phyloP scores from a whole-genome alignment of 495 filamentous ascomycete species.

The Neurospora africana region DNA sequence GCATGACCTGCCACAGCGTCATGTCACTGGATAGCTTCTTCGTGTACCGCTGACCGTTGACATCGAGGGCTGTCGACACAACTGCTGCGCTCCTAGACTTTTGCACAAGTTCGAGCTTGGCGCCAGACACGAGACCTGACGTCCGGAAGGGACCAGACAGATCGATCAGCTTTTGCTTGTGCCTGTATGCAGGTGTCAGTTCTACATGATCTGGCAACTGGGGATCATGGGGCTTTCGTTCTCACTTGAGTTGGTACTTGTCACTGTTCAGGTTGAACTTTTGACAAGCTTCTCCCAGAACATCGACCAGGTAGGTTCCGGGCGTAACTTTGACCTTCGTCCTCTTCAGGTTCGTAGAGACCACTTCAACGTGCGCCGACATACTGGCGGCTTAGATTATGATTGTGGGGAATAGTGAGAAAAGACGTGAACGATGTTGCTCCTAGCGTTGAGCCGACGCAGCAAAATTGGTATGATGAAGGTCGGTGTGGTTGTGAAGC shows the following conservation, averaged over 20 bases:
- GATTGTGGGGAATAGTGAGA: background rate
- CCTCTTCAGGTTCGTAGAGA: constrained; percentile 63
- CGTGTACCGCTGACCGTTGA: constrained; percentile 61
- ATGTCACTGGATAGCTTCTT: constrained; percentile 79
- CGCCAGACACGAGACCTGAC: constrained; percentile 72
- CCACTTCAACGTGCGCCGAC: constrained; percentile 82
- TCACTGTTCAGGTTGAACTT: constrained; percentile 64
- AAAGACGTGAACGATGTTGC: background rate
- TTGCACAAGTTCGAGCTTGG: constrained; percentile 86
- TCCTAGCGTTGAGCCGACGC: background rate
- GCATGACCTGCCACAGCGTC: constrained; percentile 75
- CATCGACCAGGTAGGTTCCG: constrained; percentile 65
- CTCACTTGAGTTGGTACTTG: constrained; percentile 69
- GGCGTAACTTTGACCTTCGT: constrained; percentile 76
- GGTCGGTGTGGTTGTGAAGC: background rate
- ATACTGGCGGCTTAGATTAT: constrained; percentile 34
- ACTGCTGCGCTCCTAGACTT: constrained; percentile 70
- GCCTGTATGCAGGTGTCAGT: constrained; percentile 31
- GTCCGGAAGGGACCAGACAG: constrained; percentile 77
- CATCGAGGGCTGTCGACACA: constrained; percentile 74
- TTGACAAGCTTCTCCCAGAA: constrained; percentile 74
- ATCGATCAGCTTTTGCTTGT: constrained; percentile 75
- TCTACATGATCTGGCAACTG: background rate
- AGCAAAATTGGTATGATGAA: background rate
- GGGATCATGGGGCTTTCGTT: constrained; percentile 17